These are phyloP conservation scores for Boletus semigastroideus DNA, from an alignment of 1,284 basidiomycete species.

Conservation along the genomic window DNA sequence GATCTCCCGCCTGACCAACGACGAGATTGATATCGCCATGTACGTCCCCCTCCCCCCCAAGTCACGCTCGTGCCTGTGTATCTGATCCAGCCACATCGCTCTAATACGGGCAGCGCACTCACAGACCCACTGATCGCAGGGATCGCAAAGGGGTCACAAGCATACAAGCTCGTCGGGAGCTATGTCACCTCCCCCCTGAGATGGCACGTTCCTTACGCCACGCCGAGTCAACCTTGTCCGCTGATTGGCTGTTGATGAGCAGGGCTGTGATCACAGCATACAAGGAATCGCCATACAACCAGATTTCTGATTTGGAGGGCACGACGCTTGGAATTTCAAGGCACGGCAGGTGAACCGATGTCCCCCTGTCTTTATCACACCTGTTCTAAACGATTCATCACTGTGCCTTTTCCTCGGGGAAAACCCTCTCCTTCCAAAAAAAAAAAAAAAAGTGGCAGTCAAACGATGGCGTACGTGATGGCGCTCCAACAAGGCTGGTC, in stretches of 20 bases:
- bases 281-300: constrained; percentile 68
- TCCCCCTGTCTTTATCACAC: not conserved
- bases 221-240: not conserved
- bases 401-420: not conserved
- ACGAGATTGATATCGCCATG: constrained; percentile 91
- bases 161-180: constrained; percentile 91
- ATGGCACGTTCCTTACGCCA: constrained; percentile 53
- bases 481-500: constrained; percentile 84
- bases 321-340: constrained; percentile 90
- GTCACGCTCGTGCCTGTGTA: not conserved
- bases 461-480: constrained; percentile 96
- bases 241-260: not conserved
- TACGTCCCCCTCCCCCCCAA: constrained; percentile 38
- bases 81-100: constrained; percentile 2
- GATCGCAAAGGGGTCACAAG: constrained; percentile 71
- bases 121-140: constrained; percentile 94
- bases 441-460: constrained; percentile 60
- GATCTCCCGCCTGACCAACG: constrained; percentile 77
- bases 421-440: too few species aligned
- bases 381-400: not conserved
- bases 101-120: constrained; percentile 61
- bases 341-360: constrained; percentile 62
- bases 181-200: constrained; percentile 88
- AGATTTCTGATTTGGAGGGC: constrained; percentile 75
- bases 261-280: constrained; percentile 91